phyloP scores from a whole-genome alignment of 1,284 basidiomycete species.

The Schizophyllum amplum region DNA sequence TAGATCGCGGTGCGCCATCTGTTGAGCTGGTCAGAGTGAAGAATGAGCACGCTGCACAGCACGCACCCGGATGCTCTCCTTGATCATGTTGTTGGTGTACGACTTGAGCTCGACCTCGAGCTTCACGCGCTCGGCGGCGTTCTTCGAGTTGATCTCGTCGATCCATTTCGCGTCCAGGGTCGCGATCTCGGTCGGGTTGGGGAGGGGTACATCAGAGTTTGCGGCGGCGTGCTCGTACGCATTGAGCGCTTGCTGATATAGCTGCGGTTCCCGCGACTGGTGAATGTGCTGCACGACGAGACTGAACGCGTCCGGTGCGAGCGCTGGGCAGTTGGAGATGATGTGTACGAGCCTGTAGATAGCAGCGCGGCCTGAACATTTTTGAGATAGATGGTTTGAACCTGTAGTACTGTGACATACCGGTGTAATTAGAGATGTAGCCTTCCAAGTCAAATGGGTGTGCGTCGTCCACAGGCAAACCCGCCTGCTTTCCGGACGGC shows the following conservation, averaged over 20 bases:
- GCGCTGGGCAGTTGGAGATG: conserved; percentile 49
- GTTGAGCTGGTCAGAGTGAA: too few species aligned
- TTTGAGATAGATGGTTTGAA: background rate
- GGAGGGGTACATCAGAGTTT: conserved; percentile 32
- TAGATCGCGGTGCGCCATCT: conserved; percentile 84
- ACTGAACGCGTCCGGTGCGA: conserved; percentile 62
- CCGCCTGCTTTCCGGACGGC: background rate
- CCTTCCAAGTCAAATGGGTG: conserved; percentile 77
- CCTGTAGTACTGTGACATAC: conserved; percentile 24
- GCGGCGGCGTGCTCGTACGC: conserved; percentile 48
- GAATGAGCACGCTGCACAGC: background rate
- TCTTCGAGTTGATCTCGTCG: conserved; percentile 51
- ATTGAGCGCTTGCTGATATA: conserved; percentile 47
- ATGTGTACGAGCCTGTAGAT: conserved; percentile 66
- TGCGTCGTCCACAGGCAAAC: conserved; percentile 45
- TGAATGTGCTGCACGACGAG: conserved; percentile 56
- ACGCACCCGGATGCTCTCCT: conserved; percentile 84
- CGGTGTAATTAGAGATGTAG: conserved; percentile 56
- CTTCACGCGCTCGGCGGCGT: conserved; percentile 59
- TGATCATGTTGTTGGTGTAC: conserved; percentile 87
- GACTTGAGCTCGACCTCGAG: conserved; percentile 86
- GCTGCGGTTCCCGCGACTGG: conserved; percentile 48
- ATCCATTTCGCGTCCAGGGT: conserved; percentile 56
- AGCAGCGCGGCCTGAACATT: conserved; percentile 49
- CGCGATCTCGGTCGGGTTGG: conserved; percentile 37